Evolutionary conservation across 2,329 filamentous ascomycete genomes (phyloP).

Genomic region (Harringtonia lauricola): DNA sequence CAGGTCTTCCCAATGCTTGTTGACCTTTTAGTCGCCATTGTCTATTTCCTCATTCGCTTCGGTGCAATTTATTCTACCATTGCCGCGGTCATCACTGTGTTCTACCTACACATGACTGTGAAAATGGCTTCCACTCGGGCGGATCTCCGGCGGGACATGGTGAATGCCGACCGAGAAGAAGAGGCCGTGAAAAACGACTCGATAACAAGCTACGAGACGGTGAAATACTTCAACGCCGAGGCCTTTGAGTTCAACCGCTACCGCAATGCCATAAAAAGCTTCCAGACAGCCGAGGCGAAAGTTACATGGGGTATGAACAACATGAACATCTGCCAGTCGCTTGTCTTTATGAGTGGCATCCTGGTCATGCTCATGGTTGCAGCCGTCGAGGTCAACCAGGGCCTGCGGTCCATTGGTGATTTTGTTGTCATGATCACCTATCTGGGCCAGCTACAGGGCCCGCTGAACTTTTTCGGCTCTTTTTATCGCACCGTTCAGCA

Average conservation of each 20-base stretch:
- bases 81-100: conserved; percentile 82
- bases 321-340: conserved; percentile 72
- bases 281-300: conserved; percentile 64
- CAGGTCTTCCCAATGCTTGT: conserved; percentile 91
- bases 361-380: conserved; percentile 62
- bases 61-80: conserved; percentile 87
- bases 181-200: conserved; percentile 98
- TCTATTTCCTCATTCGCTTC: conserved; percentile 67
- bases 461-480: conserved; percentile 80
- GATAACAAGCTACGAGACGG: conserved; percentile 95
- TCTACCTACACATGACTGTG: conserved; percentile 93
- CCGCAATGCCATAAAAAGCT: conserved; percentile 56
- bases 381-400: conserved; percentile 64
- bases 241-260: conserved; percentile 68
- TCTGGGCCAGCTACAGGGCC: conserved; percentile 68
- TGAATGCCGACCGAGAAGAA: conserved; percentile 87
- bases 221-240: conserved; percentile 85
- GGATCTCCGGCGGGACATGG: conserved; percentile 85
- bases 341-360: conserved; percentile 69
- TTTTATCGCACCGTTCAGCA: conserved; percentile 96
- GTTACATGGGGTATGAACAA: conserved; percentile 66
- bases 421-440: conserved; percentile 68
- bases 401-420: conserved; percentile 53
- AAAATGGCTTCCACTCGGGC: conserved; percentile 90
- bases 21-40: conserved; percentile 76